Evolutionary conservation across 345 rosid genomes (phyloP).

Genomic region (Cardamine occulta): DNA sequence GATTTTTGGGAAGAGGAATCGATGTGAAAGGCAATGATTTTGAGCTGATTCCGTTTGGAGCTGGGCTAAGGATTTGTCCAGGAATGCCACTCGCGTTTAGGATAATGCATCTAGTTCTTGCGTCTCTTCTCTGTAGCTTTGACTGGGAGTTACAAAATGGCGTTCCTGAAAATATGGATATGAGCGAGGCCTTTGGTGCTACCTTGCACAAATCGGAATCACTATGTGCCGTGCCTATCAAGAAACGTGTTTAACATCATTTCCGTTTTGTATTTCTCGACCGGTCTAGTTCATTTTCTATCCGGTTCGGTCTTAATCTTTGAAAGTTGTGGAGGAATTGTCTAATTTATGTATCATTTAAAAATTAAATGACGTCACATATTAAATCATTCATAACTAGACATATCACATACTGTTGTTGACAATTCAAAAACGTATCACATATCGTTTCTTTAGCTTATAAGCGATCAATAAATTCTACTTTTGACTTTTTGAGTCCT

Average conservation of each 20-base stretch:
- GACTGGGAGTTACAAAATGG: conserved; percentile 47
- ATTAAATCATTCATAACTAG: not conserved
- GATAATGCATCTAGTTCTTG: conserved; percentile 52
- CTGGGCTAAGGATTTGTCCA: conserved; percentile 39
- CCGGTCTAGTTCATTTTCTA: not conserved
- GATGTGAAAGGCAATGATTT: conserved; percentile 38
- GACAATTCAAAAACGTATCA: conserved; percentile 12
- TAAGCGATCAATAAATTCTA: not conserved
- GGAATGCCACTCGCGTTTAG: conserved; percentile 47
- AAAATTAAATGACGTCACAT: not conserved
- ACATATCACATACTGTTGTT: conserved; percentile 28
- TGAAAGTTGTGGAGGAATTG: not conserved
- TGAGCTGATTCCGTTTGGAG: conserved; percentile 36
- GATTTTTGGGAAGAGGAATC: conserved; percentile 20
- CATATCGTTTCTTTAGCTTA: conserved; percentile 10
- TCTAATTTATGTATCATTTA: not conserved
- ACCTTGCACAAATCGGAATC: conserved; percentile 40
- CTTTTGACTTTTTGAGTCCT: conserved; percentile 21
- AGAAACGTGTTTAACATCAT: conserved; percentile 26
- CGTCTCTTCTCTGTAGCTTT: conserved; percentile 45
- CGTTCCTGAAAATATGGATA: conserved; percentile 42
- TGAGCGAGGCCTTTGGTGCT: conserved; percentile 39
- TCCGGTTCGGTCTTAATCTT: not conserved
- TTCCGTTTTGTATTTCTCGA: conserved; percentile 5
- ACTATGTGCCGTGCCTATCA: conserved; percentile 30